Evolutionary conservation across 768 basidiomycete species (phyloP), one percentile per base, ranked within the genome.

Genomic region (Mycena sanguinolenta): DNA sequence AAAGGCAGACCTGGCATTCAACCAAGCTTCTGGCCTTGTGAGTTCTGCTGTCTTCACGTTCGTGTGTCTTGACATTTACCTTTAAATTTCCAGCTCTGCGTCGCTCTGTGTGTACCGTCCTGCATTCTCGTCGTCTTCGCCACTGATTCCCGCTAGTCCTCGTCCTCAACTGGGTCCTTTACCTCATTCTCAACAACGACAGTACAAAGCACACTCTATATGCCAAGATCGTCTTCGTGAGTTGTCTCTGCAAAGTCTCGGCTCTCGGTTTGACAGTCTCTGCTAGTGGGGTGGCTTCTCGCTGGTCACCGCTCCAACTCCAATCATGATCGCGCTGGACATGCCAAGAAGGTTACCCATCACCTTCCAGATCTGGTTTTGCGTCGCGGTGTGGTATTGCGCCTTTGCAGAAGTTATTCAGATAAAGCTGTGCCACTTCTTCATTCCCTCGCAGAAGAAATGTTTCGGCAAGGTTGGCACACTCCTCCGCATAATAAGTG

Each of bases 161-260:
- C 59, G 42, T 78, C 25, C n/a, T 80, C 36, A 80, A 81, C 66
- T 82, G 81, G 81, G 74, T 80, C 6, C 67, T 79, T 42, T 75
- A 75, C 53, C 72, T 75, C 42, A 64, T 68, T 25, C 69, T 75
- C 25, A 74, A 75, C 59, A 68, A 72, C 28, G 58, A 64, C n/a
- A 71, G 71, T 38, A 75, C 72, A 16, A 55, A 63, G 1, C 50
- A 55, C 12, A 74, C 70, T 42, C 54, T 55, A 2, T 70, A 71
- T 46, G 75, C 42, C 42, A 64, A 63, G 68, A 60, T 60, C 13
- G 57, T 67, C 42, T 73, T 25, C 21, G 70, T 71, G 25, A 62
- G 70, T 66, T 7, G n/a, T 25, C n/a, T 44, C n/a, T 14, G 21
- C 16, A n/a, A n/a, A n/a, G 2, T 32, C 25, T 49, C 10, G 10